Conservation (phyloP, 352 stramenopile species). For the Globisporangium solare region DNA sequence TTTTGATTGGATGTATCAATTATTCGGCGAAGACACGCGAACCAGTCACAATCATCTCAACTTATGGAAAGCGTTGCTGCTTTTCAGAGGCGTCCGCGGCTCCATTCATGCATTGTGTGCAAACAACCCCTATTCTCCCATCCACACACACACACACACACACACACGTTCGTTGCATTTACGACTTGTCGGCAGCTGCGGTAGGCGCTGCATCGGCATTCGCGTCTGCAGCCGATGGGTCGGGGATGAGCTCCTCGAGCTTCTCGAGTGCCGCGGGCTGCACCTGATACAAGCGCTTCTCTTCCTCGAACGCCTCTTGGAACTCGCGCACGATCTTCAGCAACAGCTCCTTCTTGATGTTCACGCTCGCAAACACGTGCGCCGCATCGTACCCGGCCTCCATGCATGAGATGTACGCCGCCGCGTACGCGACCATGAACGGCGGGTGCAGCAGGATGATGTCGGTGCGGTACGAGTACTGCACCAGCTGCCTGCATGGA, state of each 20-base stretch:
- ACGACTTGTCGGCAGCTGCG: constrained; percentile 31
- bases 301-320: constrained; percentile 67
- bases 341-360: constrained; percentile 79
- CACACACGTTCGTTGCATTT: not conserved
- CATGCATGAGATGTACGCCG: constrained; percentile 70
- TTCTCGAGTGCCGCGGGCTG: constrained; percentile 62
- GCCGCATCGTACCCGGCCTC: constrained; percentile 73
- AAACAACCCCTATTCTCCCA: not conserved
- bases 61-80: not conserved
- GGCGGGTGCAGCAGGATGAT: constrained; percentile 82
- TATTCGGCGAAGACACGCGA: too few species aligned
- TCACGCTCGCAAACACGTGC: constrained; percentile 72
- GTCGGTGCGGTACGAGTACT: constrained; percentile 86
- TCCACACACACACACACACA: too few species aligned
- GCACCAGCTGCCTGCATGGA: constrained; percentile 68
- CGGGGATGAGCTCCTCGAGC: constrained; percentile 78
- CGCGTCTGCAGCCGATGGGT: constrained; percentile 32
- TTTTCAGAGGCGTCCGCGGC: too few species aligned
- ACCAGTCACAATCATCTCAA: too few species aligned
- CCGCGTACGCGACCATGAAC: constrained; percentile 87
- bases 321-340: constrained; percentile 80
- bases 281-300: constrained; percentile 63
- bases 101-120: not conserved
- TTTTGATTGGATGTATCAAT: too few species aligned
- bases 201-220: too few species aligned